These are phyloP conservation scores for Rhizopogon roseolus DNA, from an alignment of 768 basidiomycete species.

Conservation along the genomic window DNA sequence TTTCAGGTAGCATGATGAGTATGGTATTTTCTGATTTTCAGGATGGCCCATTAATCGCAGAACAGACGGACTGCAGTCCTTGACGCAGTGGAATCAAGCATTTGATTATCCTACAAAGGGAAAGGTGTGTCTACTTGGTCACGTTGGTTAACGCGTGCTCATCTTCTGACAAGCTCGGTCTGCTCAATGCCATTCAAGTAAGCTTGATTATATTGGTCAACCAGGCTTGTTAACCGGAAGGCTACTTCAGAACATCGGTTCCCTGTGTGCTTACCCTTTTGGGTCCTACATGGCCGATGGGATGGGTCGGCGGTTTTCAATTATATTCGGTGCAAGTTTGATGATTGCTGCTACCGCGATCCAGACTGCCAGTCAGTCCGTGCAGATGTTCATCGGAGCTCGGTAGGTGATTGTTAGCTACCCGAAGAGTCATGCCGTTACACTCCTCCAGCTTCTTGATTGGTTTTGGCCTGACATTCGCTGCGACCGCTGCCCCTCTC, in stretches of 20 bases:
- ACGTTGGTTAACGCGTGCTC: neutral
- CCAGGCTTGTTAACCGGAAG: neutral
- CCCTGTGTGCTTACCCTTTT: conserved; percentile 33
- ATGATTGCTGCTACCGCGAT: conserved; percentile 35
- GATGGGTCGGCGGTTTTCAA: conserved; percentile 31
- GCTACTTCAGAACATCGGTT: conserved; percentile 31
- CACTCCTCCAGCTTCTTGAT: conserved; percentile 26
- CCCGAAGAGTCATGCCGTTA: neutral
- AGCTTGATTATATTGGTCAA: conserved; percentile 9
- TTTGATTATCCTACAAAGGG: conserved; percentile 24
- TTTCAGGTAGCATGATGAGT: conserved; percentile 35
- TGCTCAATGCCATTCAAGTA: conserved; percentile 32
- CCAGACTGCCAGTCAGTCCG: conserved; percentile 33
- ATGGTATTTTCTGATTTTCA: neutral
- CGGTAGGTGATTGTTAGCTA: conserved; percentile 21
- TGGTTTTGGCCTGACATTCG: conserved; percentile 40
- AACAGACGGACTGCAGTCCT: conserved; percentile 32
- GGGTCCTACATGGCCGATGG: conserved; percentile 37
- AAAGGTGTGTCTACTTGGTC: conserved; percentile 14
- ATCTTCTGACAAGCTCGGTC: conserved; percentile 21
- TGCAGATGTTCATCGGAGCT: conserved; percentile 41
- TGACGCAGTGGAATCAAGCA: conserved; percentile 32
- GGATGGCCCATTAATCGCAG: neutral
- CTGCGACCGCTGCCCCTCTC: conserved; percentile 39
- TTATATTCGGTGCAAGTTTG: conserved; percentile 34